A percentile compares a stretch with the other conserved stretches of the same genome.
phyloP scores from a whole-genome alignment of 176 grass and related monocot species.

The Oropetium thomaeum region DNA sequence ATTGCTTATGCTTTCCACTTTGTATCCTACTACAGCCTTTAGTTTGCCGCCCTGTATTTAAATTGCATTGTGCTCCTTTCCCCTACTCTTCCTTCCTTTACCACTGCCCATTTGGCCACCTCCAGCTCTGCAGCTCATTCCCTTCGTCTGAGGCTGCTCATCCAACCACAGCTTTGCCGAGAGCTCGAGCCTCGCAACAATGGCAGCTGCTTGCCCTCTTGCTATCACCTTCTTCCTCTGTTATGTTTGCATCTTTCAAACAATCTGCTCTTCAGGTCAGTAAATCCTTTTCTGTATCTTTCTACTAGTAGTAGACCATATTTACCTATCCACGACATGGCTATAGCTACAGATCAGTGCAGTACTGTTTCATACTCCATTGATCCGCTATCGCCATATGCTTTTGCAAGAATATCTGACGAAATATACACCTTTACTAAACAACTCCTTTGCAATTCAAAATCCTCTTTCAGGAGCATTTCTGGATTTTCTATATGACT shows the following conservation, averaged over 20 bases:
- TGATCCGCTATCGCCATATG: conserved; percentile 5
- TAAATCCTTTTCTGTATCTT: not conserved
- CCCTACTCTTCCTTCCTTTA: conserved; percentile 23
- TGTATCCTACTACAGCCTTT: conserved; percentile 24
- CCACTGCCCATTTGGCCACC: conserved; percentile 24
- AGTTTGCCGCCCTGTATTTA: conserved; percentile 29
- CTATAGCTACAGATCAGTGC: not conserved
- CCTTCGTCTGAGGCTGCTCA: not conserved
- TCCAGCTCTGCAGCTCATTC: conserved; percentile 34
- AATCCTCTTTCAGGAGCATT: conserved; percentile 40
- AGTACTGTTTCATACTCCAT: not conserved
- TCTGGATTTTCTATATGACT: conserved; percentile 43
- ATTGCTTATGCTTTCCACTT: conserved; percentile 51
- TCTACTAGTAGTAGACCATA: not conserved
- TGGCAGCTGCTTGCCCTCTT: conserved; percentile 35
- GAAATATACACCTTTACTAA: not conserved
- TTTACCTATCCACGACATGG: not conserved
- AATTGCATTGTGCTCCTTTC: conserved; percentile 10
- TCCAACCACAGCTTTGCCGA: conserved; percentile 8
- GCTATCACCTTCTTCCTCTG: conserved; percentile 32
- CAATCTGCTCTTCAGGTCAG: conserved; percentile 50
- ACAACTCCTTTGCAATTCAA: not conserved
- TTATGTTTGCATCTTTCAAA: conserved; percentile 34
- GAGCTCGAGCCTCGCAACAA: conserved; percentile 23
- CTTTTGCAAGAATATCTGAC: not conserved